These are phyloP conservation scores for Picea glauca DNA, from an alignment of 75 land plant species.

Conservation along the genomic window DNA sequence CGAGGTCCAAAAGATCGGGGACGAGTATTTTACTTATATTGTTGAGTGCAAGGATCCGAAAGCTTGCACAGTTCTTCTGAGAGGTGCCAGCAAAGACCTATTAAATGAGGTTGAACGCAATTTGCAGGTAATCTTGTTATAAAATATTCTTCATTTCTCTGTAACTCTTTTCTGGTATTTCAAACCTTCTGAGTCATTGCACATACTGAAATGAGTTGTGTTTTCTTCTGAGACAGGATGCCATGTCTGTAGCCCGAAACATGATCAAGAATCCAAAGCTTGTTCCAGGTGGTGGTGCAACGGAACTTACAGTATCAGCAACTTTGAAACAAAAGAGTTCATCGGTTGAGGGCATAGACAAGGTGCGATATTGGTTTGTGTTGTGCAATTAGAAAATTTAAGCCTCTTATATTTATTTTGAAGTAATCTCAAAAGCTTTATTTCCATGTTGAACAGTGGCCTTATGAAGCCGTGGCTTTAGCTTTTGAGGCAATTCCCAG, in stretches of 20 bases:
- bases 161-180: not conserved
- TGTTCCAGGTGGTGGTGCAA: conserved; percentile 97
- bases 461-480: conserved; percentile 94
- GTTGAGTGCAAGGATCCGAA: conserved; percentile 94
- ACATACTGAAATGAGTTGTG: not conserved
- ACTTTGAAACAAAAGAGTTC: conserved; percentile 84
- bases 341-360: conserved; percentile 86
- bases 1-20: conserved; percentile 94
- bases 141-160: not conserved
- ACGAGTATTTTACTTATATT: conserved; percentile 87
- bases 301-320: conserved; percentile 93
- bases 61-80: conserved; percentile 88
- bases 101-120: conserved; percentile 97
- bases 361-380: conserved; percentile 39
- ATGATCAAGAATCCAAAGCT: conserved; percentile 93
- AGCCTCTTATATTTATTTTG: not conserved
- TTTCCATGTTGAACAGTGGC: conserved; percentile 69
- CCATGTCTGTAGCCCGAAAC: conserved; percentile 93
- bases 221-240: conserved; percentile 57
- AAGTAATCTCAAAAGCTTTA: conserved; percentile 1
- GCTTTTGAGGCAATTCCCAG: conserved; percentile 97
- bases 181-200: not conserved
- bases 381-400: not conserved
- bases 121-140: conserved; percentile 57
- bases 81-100: conserved; percentile 96